These are phyloP conservation scores for Pleurotus cornucopiae DNA, from an alignment of 768 basidiomycete species.

Conservation along the genomic window DNA sequence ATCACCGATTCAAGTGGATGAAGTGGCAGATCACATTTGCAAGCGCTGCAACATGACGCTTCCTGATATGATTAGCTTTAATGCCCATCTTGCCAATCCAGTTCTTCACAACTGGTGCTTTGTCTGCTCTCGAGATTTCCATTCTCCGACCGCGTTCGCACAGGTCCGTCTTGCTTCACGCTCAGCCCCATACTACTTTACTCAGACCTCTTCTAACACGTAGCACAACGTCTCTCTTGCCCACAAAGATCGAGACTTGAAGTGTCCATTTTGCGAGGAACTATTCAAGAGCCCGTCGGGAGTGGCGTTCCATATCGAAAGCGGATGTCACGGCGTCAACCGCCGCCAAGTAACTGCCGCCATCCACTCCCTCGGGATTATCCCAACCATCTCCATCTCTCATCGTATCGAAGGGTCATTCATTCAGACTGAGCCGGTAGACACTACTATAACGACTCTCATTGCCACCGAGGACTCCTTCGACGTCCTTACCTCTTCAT, in stretches of 20 bases:
- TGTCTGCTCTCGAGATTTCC: conserved; percentile 25
- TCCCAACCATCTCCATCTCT: conserved; percentile 30
- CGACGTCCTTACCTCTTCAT: conserved; percentile 28
- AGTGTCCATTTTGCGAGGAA: conserved; percentile 29
- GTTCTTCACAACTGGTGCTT: conserved; percentile 30
- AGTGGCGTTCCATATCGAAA: conserved; percentile 36
- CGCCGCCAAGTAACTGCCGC: conserved; percentile 32
- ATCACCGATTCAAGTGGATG: too few relatives aligned
- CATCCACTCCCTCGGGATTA: conserved; percentile 26
- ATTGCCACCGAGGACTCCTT: conserved; percentile 30
- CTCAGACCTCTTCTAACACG: background rate
- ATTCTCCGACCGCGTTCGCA: conserved; percentile 12
- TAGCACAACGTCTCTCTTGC: conserved; percentile 24
- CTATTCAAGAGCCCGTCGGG: conserved; percentile 31
- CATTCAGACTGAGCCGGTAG: background rate
- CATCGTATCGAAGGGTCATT: conserved; percentile 20
- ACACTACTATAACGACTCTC: conserved; percentile 17
- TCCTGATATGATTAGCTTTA: conserved; percentile 9
- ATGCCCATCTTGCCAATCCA: conserved; percentile 18
- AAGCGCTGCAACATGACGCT: too few relatives aligned
- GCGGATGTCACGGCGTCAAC: conserved; percentile 31
- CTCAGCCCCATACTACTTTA: background rate
- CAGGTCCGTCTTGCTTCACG: conserved; percentile 13
- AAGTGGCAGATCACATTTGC: too few relatives aligned
- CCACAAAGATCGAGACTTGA: conserved; percentile 18